phyloP scores from a whole-genome alignment of 441 rosid genomes.

The Macaranga tanarius region DNA sequence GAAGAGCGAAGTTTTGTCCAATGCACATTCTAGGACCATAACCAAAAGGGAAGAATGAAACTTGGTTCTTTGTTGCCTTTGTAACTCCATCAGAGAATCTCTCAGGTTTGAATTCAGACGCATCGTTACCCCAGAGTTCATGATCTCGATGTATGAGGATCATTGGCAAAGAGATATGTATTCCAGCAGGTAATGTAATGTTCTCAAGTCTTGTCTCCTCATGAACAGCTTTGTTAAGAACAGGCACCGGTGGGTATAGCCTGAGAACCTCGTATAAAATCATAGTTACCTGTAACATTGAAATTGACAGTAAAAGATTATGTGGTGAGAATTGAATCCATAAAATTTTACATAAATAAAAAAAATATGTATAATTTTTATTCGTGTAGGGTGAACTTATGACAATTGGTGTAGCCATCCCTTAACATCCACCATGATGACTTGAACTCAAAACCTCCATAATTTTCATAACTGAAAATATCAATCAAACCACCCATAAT shows the following conservation, averaged over 20 bases:
- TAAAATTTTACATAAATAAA: no score
- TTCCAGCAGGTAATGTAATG: slow-evolving; percentile 34
- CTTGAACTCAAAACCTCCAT: no score
- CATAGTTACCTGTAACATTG: slow-evolving; percentile 12
- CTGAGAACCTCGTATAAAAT: slow-evolving; percentile 24
- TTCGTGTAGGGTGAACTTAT: no score
- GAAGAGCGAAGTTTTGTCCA: slow-evolving; percentile 46
- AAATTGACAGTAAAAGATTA: no score
- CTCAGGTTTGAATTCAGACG: slow-evolving; percentile 47
- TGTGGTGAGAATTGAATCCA: no score
- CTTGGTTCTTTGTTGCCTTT: slow-evolving; percentile 6
- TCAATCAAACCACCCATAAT: no score
- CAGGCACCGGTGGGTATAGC: slow-evolving; percentile 9
- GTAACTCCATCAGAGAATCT: slow-evolving; percentile 45
- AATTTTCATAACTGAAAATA: no score
- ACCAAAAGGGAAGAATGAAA: neutral
- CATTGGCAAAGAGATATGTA: slow-evolving; percentile 27
- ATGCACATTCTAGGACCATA: slow-evolving; percentile 52
- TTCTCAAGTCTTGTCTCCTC: slow-evolving; percentile 36
- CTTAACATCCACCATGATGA: no score
- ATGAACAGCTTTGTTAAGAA: neutral
- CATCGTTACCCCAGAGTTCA: slow-evolving; percentile 51
- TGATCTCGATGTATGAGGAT: slow-evolving; percentile 34
- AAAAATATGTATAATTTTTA: no score
- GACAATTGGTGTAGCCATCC: no score